Evolutionary conservation across 1,284 basidiomycete species (phyloP).

Genomic region (Cronartium quercuum): DNA sequence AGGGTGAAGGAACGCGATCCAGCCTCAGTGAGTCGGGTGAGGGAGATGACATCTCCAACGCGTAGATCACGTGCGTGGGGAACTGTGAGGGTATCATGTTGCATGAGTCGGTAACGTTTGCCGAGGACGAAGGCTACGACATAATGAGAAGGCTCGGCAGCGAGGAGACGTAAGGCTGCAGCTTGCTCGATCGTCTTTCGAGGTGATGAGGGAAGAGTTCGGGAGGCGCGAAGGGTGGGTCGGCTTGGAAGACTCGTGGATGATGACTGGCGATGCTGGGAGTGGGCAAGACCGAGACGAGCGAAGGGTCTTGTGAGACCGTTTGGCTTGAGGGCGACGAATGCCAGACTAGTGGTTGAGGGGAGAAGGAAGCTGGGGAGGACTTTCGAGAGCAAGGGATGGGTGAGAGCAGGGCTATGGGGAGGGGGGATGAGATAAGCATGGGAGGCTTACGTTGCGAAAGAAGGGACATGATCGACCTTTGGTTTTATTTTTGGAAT

Average conservation of each 20-base stretch:
- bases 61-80: slow-evolving; percentile 60
- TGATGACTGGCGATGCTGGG: too few species aligned
- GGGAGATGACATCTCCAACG: slow-evolving; percentile 72
- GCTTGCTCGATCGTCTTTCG: background rate
- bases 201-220: slow-evolving; percentile 1
- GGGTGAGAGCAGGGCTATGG: too few species aligned
- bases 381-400: too few species aligned
- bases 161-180: slow-evolving; percentile 51
- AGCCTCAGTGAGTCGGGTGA: slow-evolving; percentile 85
- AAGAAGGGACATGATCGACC: too few species aligned
- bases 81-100: slow-evolving; percentile 83
- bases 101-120: slow-evolving; percentile 77
- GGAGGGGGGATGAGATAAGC: too few species aligned
- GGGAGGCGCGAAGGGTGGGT: slow-evolving; percentile 10
- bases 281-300: too few species aligned
- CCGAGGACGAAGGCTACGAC: slow-evolving; percentile 82
- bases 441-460: too few species aligned
- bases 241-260: background rate
- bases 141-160: slow-evolving; percentile 72
- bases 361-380: too few species aligned
- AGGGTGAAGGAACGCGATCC: slow-evolving; percentile 91
- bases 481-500: too few species aligned
- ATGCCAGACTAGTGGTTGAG: too few species aligned
- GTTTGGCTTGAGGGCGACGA: too few species aligned
- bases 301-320: too few species aligned